Conservation (phyloP, 768 basidiomycete species). For the Amanita molliuscula region DNA sequence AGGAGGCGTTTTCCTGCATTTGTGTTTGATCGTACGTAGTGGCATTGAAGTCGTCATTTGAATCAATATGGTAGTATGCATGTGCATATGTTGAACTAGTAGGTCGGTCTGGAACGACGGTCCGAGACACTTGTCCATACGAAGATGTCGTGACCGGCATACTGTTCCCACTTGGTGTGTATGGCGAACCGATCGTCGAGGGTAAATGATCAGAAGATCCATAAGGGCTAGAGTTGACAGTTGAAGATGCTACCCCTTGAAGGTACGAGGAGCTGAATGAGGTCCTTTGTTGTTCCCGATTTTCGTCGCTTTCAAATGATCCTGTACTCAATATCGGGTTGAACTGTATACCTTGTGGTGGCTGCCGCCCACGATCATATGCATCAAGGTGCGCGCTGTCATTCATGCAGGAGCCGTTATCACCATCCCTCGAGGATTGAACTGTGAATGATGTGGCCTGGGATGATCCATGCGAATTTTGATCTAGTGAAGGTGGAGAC, state of each 20-base stretch:
- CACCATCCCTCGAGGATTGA: background rate
- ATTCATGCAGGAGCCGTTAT: background rate
- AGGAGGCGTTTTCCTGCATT: background rate
- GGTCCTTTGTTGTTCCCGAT: background rate
- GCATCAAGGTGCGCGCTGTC: background rate
- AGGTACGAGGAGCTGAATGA: background rate
- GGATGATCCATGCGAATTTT: background rate
- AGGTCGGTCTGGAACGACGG: background rate
- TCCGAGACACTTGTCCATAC: background rate
- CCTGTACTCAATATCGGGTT: background rate
- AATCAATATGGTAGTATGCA: constrained; percentile 1
- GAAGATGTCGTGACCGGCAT: background rate
- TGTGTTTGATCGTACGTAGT: background rate
- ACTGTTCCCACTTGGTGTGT: background rate
- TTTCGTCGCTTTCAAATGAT: background rate
- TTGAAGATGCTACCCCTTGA: background rate
- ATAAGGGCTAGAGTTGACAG: constrained; percentile 1
- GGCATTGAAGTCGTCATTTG: background rate
- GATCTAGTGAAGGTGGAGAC: background rate
- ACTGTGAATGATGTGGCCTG: background rate
- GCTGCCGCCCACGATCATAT: background rate
- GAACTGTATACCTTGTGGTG: background rate
- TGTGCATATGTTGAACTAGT: constrained; percentile 1
- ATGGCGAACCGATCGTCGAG: background rate
- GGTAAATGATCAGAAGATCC: background rate